phyloP scores from a whole-genome alignment of 176 grass and related monocot species.

The maize (Zea mays) region DNA sequence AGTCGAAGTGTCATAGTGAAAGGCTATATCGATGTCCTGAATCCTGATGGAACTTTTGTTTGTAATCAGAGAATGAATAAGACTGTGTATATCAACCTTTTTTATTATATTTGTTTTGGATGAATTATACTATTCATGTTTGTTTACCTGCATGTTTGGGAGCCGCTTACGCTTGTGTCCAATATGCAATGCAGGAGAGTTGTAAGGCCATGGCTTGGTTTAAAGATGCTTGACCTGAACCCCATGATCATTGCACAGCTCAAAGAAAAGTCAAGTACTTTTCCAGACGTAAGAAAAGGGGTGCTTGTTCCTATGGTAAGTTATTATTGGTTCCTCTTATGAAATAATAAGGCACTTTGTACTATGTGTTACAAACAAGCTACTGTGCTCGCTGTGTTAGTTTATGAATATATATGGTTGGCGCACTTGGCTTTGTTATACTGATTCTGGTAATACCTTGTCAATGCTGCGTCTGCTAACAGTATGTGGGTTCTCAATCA shows the following conservation, averaged over 20 bases:
- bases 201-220: slow-evolving; percentile 75
- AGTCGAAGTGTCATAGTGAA: not conserved
- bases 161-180: slow-evolving; percentile 21
- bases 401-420: slow-evolving; percentile 2
- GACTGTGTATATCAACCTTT: not conserved
- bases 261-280: slow-evolving; percentile 70
- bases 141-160: not conserved
- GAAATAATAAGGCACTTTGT: not conserved
- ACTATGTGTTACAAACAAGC: not conserved
- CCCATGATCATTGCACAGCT: slow-evolving; percentile 67
- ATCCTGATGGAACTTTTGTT: not conserved
- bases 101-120: slow-evolving; percentile 7
- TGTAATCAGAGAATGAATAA: not conserved
- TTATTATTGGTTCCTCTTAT: not conserved
- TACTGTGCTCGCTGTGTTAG: not conserved
- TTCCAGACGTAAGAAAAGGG: slow-evolving; percentile 71
- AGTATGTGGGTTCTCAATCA: slow-evolving; percentile 44
- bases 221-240: slow-evolving; percentile 86
- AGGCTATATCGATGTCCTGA: not conserved
- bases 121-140: not conserved
- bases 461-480: slow-evolving; percentile 8
- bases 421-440: not conserved
- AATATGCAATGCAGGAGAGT: slow-evolving; percentile 68
- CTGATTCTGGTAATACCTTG: slow-evolving; percentile 10
- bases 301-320: slow-evolving; percentile 85